Evolutionary conservation across 345 rosid species (phyloP).

Genomic region (Cardiospermum halicacabum): DNA sequence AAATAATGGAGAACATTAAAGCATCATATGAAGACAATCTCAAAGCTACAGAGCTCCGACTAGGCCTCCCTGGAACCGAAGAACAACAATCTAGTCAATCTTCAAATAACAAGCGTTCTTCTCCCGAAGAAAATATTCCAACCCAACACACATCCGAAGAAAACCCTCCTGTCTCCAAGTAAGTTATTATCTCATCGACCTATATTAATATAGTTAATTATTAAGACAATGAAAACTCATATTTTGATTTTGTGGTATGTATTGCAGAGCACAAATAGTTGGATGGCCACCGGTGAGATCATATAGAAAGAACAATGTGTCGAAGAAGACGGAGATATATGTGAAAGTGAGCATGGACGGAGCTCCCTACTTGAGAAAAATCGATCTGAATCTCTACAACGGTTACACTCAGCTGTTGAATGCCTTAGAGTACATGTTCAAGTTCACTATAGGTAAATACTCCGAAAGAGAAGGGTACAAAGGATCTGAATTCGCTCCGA

Average conservation of each 20-base stretch:
- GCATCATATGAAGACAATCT: constrained; percentile 48
- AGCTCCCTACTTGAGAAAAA: constrained; percentile 76
- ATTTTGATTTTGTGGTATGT: neutral
- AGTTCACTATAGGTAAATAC: constrained; percentile 53
- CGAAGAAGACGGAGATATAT: constrained; percentile 51
- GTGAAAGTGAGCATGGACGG: constrained; percentile 94
- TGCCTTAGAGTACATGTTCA: constrained; percentile 73
- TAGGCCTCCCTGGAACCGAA: constrained; percentile 79
- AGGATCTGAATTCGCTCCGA: constrained; percentile 65
- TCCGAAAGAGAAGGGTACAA: constrained; percentile 72
- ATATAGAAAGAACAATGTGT: constrained; percentile 45
- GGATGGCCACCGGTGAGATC: constrained; percentile 86
- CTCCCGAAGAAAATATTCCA: constrained; percentile 20
- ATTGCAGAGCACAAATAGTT: constrained; percentile 54
- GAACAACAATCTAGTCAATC: constrained; percentile 34
- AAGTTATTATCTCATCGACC: constrained; percentile 22
- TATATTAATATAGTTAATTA: neutral
- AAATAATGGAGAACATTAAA: constrained; percentile 40
- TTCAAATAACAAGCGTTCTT: constrained; percentile 50
- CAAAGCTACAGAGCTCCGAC: constrained; percentile 81
- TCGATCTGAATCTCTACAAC: constrained; percentile 57
- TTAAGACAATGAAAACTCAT: neutral
- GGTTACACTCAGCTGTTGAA: constrained; percentile 52
- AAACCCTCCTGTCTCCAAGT: constrained; percentile 61
- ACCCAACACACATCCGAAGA: constrained; percentile 26